Conservation (phyloP, 2,329 filamentous ascomycete genomes). For the Colletotrichum echinochloae region DNA sequence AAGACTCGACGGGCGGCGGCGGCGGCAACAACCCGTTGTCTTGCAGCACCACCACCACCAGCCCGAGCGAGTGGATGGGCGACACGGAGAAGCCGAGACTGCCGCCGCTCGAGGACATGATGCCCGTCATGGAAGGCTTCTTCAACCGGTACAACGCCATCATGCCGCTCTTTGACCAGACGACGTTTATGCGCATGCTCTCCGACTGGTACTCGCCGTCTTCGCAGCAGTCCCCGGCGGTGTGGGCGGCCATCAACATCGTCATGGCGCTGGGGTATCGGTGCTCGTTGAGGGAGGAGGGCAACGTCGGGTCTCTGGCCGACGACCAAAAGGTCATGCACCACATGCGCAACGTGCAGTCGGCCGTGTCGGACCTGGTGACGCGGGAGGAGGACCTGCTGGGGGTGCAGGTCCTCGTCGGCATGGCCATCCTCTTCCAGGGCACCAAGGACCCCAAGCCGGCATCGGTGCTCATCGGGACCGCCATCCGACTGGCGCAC, state of each 20-base stretch:
- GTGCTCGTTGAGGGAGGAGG: constrained; percentile 39
- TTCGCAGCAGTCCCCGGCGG: constrained; percentile 32
- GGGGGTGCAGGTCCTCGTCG: constrained; percentile 54
- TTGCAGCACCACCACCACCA: constrained; percentile 16
- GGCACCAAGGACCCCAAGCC: constrained; percentile 52
- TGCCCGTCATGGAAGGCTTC: constrained; percentile 53
- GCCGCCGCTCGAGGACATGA: constrained; percentile 50
- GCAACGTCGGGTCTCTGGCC: constrained; percentile 40
- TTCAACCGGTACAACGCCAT: constrained; percentile 52
- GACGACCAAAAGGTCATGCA: constrained; percentile 42
- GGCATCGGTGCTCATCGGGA: constrained; percentile 53
- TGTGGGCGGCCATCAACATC: constrained; percentile 55
- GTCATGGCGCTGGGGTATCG: constrained; percentile 54
- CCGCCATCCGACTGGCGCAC: constrained; percentile 54
- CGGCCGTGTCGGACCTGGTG: constrained; percentile 53
- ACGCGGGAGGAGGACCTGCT: constrained; percentile 53
- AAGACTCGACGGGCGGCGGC: background rate
- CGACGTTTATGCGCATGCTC: constrained; percentile 52
- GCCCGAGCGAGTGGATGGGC: constrained; percentile 22
- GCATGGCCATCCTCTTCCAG: constrained; percentile 53
- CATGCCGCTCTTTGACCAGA: constrained; percentile 53
- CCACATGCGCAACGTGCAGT: constrained; percentile 54
- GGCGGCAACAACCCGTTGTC: constrained; percentile 1
- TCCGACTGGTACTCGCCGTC: constrained; percentile 50
- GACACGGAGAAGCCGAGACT: constrained; percentile 43